Conservation (phyloP, 2,329 filamentous ascomycete genomes). For the Cladobotryum mycophilum region DNA sequence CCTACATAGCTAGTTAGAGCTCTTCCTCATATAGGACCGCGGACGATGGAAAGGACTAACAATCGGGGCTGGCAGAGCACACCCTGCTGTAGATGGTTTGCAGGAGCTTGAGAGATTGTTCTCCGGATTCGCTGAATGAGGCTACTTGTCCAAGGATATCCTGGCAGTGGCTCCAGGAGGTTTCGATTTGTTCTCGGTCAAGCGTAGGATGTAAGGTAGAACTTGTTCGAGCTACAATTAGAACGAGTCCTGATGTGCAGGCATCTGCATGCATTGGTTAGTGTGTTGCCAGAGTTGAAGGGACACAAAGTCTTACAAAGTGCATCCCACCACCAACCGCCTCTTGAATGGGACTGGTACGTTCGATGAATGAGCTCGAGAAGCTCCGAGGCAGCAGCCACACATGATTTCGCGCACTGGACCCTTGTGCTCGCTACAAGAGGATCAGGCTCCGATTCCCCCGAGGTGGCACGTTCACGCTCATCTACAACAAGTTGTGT, state of each 20-base stretch:
- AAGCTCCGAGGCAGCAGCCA: constrained; percentile 24
- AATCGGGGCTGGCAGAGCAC: neutral
- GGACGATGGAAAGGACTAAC: neutral
- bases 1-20: neutral
- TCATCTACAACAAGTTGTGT: constrained; percentile 19
- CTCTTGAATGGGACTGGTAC: constrained; percentile 20
- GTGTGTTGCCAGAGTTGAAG: too few species aligned
- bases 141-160: constrained; percentile 7
- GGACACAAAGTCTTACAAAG: constrained; percentile 24
- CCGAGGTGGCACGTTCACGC: neutral
- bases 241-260: constrained; percentile 14
- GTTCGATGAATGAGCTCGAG: constrained; percentile 24
- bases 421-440: constrained; percentile 4
- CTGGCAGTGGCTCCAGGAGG: constrained; percentile 10
- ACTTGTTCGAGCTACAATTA: constrained; percentile 13
- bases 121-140: constrained; percentile 1
- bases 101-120: constrained; percentile 4
- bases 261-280: constrained; percentile 11
- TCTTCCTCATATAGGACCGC: neutral
- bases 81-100: constrained; percentile 6
- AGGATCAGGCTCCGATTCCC: constrained; percentile 5
- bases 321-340: constrained; percentile 34
- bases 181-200: neutral
- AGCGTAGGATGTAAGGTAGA: constrained; percentile 1
- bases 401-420: constrained; percentile 26